Evolutionary conservation across 2,329 filamentous ascomycete species (phyloP).

Genomic region (Laburnicola sp.): DNA sequence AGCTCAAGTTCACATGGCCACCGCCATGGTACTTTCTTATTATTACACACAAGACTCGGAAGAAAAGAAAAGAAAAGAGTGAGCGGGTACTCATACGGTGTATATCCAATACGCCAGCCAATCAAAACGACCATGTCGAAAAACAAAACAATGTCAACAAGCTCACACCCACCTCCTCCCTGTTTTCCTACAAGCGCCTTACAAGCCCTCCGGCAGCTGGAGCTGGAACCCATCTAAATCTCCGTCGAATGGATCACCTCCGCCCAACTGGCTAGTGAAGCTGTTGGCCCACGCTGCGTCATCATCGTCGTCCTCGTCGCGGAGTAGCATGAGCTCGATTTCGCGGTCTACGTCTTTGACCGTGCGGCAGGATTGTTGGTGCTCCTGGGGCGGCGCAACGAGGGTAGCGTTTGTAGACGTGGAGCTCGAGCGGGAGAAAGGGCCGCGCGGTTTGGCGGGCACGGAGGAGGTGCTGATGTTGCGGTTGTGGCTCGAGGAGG

Average conservation of each 20-base stretch:
- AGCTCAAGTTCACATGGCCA: too few relatives aligned
- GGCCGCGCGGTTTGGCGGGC: slow-evolving; percentile 17
- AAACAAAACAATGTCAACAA: neutral
- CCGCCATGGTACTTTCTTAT: too few relatives aligned
- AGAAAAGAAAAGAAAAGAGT: neutral
- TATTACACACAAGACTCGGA: neutral
- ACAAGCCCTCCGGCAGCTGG: slow-evolving; percentile 37
- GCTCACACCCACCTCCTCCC: neutral
- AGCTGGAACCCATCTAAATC: slow-evolving; percentile 39
- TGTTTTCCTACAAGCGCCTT: neutral
- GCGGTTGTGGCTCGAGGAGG: slow-evolving; percentile 22
- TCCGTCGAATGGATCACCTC: slow-evolving; percentile 30
- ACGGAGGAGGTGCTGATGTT: slow-evolving; percentile 17
- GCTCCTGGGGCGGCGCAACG: slow-evolving; percentile 25
- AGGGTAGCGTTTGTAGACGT: slow-evolving; percentile 37
- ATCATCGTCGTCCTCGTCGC: slow-evolving; percentile 28
- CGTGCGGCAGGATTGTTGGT: slow-evolving; percentile 26
- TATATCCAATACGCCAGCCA: slow-evolving; percentile 4
- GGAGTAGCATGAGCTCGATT: slow-evolving; percentile 33
- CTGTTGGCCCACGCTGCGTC: slow-evolving; percentile 38
- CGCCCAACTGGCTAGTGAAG: slow-evolving; percentile 32
- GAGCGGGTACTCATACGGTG: too few relatives aligned
- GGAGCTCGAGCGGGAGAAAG: slow-evolving; percentile 41
- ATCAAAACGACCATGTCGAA: too few relatives aligned
- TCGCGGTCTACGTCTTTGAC: slow-evolving; percentile 42